A percentile compares a stretch with the other conserved stretches of the same genome.
Evolutionary conservation across 2,329 filamentous ascomycete genomes (phyloP).

Genomic region (Amauroascus verrucosus): DNA sequence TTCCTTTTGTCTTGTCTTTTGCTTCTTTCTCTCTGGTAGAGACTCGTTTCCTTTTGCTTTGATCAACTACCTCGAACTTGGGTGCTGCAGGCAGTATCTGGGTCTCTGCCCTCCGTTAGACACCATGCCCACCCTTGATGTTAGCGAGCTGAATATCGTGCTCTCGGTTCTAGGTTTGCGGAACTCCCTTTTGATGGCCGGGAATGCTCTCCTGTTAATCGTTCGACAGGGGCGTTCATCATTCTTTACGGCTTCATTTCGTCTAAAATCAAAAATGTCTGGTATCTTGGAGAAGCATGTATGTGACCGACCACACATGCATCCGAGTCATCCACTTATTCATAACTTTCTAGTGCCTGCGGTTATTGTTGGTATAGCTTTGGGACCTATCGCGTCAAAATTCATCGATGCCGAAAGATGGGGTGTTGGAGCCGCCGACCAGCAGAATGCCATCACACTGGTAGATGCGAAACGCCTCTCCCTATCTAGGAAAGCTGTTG

Average conservation of each 20-base stretch:
- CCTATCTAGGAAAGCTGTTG: neutral
- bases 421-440: conserved; percentile 26
- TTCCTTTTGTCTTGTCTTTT: neutral
- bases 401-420: conserved; percentile 41
- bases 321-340: neutral
- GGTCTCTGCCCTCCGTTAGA: conserved; percentile 1
- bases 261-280: conserved; percentile 29
- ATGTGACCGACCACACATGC: conserved; percentile 13
- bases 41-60: neutral
- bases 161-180: conserved; percentile 26
- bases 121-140: conserved; percentile 29
- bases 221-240: conserved; percentile 25
- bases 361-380: conserved; percentile 43
- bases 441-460: conserved; percentile 34
- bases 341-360: conserved; percentile 40
- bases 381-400: conserved; percentile 47
- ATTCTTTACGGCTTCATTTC: conserved; percentile 29
- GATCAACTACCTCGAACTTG: neutral
- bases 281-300: conserved; percentile 35
- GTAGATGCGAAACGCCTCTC: conserved; percentile 21
- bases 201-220: neutral
- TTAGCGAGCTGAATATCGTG: conserved; percentile 28
- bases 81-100: conserved; percentile 13
- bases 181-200: neutral
- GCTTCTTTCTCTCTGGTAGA: conserved; percentile 8